These are phyloP conservation scores for Podaxis mareebaensis DNA, from an alignment of 768 basidiomycete species.

Conservation along the genomic window DNA sequence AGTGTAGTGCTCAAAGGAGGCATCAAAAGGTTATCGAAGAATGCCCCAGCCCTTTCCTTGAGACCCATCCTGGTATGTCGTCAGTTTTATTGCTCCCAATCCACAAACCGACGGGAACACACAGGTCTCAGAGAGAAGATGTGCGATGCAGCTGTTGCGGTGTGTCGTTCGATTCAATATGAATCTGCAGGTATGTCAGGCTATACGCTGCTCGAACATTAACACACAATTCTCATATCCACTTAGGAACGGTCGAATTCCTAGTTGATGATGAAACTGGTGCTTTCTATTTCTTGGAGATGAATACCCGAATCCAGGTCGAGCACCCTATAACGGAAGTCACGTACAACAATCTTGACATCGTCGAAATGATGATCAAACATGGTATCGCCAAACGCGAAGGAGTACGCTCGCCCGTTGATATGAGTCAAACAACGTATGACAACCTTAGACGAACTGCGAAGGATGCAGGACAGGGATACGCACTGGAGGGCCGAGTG, in stretches of 20 bases:
- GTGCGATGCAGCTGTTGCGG: slow-evolving; percentile 51
- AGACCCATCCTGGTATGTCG: slow-evolving; percentile 40
- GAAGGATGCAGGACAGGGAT: slow-evolving; percentile 18
- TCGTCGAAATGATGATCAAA: slow-evolving; percentile 65
- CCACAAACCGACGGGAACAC: background rate
- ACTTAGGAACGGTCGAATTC: slow-evolving; percentile 65
- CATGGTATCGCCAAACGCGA: slow-evolving; percentile 47
- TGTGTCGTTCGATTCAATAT: slow-evolving; percentile 53
- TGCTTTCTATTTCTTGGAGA: slow-evolving; percentile 67
- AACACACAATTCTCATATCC: background rate
- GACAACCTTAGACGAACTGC: slow-evolving; percentile 21
- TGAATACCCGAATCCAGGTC: slow-evolving; percentile 73
- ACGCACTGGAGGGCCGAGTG: slow-evolving; percentile 58
- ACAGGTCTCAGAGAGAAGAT: slow-evolving; percentile 48
- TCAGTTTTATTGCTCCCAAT: background rate
- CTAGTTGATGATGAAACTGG: slow-evolving; percentile 54
- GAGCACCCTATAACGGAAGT: slow-evolving; percentile 70
- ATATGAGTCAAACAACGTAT: slow-evolving; percentile 42
- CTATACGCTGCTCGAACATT: background rate
- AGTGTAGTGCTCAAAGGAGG: slow-evolving; percentile 68
- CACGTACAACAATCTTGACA: slow-evolving; percentile 53
- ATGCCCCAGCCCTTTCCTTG: slow-evolving; percentile 60
- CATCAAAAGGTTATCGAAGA: slow-evolving; percentile 79
- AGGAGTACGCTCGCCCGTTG: slow-evolving; percentile 15
- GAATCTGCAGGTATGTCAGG: slow-evolving; percentile 51